These are phyloP conservation scores for Sicyos baderoa DNA, from an alignment of 306 rosid genomes.

Conservation along the genomic window DNA sequence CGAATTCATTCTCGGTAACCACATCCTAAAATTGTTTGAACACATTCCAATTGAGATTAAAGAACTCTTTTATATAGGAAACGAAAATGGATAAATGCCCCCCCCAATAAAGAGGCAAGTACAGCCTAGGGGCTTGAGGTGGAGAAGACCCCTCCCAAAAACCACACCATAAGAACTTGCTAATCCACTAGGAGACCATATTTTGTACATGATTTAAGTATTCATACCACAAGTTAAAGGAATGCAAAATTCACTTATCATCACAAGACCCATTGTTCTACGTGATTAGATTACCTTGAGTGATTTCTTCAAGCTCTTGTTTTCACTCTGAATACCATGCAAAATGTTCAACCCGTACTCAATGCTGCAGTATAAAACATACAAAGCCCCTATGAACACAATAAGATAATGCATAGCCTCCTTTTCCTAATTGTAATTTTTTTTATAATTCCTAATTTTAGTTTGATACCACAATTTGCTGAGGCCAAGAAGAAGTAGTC, in stretches of 20 bases:
- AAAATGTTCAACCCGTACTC: conserved; percentile 60
- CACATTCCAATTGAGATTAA: not conserved
- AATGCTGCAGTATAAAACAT: conserved; percentile 48
- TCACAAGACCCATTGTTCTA: not conserved
- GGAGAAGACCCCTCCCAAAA: no score
- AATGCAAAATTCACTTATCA: not conserved
- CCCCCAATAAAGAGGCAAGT: no score
- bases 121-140: no score
- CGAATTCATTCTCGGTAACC: conserved; percentile 87
- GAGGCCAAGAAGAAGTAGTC: conserved; percentile 19
- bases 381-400: conserved; percentile 22
- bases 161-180: no score
- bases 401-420: not conserved
- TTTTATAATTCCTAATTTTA: no score
- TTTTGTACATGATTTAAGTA: not conserved
- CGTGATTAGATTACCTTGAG: conserved; percentile 42
- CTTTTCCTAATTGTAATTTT: not conserved
- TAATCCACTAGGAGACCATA: no score
- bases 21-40: conserved; percentile 52
- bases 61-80: not conserved
- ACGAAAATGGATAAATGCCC: no score
- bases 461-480: not conserved
- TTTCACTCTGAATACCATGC: conserved; percentile 67
- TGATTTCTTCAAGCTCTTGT: conserved; percentile 63
- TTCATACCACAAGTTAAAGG: not conserved